Evolutionary conservation across 2,329 filamentous ascomycete species (phyloP).

Genomic region (Aspergillus persii): DNA sequence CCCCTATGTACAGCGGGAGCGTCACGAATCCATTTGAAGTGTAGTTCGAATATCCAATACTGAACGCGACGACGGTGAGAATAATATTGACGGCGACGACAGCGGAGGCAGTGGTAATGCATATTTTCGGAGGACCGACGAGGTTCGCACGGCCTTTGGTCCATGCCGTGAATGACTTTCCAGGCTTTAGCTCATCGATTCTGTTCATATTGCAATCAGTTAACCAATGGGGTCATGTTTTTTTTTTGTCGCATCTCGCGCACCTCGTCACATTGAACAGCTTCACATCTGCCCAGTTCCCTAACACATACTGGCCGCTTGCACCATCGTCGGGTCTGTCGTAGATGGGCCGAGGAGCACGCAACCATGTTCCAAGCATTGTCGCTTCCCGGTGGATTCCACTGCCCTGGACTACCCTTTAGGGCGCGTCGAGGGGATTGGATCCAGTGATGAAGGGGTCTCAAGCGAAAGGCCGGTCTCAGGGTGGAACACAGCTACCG

Average conservation of each 20-base stretch:
- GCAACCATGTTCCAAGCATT: neutral
- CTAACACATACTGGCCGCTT: neutral
- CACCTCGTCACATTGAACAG: neutral
- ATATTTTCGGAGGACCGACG: neutral
- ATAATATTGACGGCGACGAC: neutral
- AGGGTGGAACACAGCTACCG: too few species aligned
- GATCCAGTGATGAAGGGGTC: too few species aligned
- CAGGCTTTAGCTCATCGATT: neutral
- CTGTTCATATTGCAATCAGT: neutral
- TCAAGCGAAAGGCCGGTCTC: too few species aligned
- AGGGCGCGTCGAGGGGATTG: too few species aligned
- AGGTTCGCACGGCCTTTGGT: neutral
- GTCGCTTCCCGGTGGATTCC: too few species aligned
- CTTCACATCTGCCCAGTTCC: neutral
- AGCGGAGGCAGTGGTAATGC: neutral
- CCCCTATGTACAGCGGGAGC: neutral
- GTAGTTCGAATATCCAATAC: neutral
- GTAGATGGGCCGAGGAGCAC: neutral
- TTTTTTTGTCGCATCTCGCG: neutral
- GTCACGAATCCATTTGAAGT: neutral
- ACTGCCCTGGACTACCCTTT: too few species aligned
- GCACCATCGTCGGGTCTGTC: neutral
- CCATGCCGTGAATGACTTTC: neutral
- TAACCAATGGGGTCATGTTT: neutral
- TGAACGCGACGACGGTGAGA: neutral